Evolutionary conservation across 2,329 filamentous ascomycete species (phyloP), one percentile per base, ranked within the genome.

Genomic region (Rhynchosporium graminicola): DNA sequence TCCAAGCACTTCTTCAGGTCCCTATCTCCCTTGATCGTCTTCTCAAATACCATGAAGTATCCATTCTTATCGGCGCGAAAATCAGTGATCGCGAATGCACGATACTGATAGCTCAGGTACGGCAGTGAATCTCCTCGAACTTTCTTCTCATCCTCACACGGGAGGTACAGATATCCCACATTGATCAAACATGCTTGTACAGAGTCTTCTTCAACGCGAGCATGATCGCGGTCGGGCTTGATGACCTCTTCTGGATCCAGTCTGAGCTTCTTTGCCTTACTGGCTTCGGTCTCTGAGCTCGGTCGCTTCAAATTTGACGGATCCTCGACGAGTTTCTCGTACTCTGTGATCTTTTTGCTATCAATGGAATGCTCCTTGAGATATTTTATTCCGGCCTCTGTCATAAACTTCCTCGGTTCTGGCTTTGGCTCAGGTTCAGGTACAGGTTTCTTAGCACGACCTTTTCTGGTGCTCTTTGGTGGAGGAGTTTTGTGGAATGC

Each of bases 21-120:
- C 12, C 20, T 52, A 26, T 52, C 50, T 26, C 50, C 50, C 33
- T 40, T 52, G 9, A 20, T n/a, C 15, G 50, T 52, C 33, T 52
- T 52, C 50, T 52, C 50, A 52, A 52, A 52, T 5, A 52, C 33
- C 50, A 52, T 40, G n/a, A 52, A 52, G 20, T 52, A 52, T 2
- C 50, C 50, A 7, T 31, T 52, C 50, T 52, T 52, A 20, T 52
- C 50, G 15, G 50, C 50, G 10, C 50, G 50, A 9, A 52, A 31
- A 3, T 52, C 50, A 4, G 50, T 40, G 50, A 52, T n/a, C 12
- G 50, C 50, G 20, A 52, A 52, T 10, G 4, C 28, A 26, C 33
- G 15, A 20, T 52, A 52, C 50, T 38, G 13, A 52, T 52, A 7
- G n/a, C 36, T 52, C 13, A 52, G 33, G 9, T 5, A 52, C 38